Percentiles rank a stretch among this genome's conserved stretches.
phyloP scores from a whole-genome alignment of 169 alveolate species.

The Plasmodium vinckei region DNA sequence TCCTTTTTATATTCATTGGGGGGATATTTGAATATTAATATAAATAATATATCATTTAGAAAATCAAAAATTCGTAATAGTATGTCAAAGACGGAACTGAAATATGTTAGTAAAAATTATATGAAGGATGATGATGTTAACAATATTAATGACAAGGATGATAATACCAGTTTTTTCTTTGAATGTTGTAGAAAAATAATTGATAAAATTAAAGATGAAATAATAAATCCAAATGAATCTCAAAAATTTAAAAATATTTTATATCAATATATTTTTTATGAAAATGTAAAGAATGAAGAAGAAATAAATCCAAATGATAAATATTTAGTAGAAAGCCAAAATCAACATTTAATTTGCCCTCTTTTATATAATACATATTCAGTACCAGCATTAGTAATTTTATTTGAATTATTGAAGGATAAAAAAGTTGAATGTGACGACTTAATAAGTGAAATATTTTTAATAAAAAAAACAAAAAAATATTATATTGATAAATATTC shows the following conservation, averaged over 20 bases:
- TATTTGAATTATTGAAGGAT: slow-evolving; percentile 41
- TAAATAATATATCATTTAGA: slow-evolving; percentile 58
- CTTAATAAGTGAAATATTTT: slow-evolving; percentile 34
- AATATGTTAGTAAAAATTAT: slow-evolving; percentile 18
- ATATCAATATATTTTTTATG: slow-evolving; percentile 65
- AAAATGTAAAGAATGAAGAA: background rate
- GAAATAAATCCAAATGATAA: background rate
- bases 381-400: slow-evolving; percentile 43
- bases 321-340: slow-evolving; percentile 40
- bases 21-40: slow-evolving; percentile 47
- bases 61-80: slow-evolving; percentile 53
- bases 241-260: slow-evolving; percentile 27
- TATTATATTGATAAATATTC: slow-evolving; percentile 32
- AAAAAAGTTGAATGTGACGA: slow-evolving; percentile 46
- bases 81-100: slow-evolving; percentile 21
- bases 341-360: slow-evolving; percentile 59
- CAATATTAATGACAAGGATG: background rate
- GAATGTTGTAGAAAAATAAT: slow-evolving; percentile 20
- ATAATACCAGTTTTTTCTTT: slow-evolving; percentile 5
- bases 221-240: slow-evolving; percentile 38
- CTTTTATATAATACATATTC: slow-evolving; percentile 53
- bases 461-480: slow-evolving; percentile 59
- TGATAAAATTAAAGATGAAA: slow-evolving; percentile 37
- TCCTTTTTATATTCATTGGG: slow-evolving; percentile 65
- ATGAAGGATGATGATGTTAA: background rate